Conservation (phyloP, 2,329 filamentous ascomycete species). For the Reticulascus tulasneorum region DNA sequence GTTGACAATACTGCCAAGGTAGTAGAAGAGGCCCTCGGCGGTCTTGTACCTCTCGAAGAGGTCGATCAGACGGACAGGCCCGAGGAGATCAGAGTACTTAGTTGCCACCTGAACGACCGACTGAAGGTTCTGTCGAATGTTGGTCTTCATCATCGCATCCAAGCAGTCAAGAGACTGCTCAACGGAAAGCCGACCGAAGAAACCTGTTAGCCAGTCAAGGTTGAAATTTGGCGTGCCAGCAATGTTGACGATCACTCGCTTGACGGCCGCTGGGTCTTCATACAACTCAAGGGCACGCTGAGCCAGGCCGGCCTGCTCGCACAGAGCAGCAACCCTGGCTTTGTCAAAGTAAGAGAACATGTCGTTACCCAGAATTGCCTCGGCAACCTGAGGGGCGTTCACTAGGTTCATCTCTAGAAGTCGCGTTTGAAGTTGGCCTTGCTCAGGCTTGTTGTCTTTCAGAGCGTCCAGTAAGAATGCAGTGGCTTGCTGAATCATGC, state of each 20-base stretch:
- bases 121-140: slow-evolving; percentile 95
- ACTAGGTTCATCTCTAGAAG: slow-evolving; percentile 97
- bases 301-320: slow-evolving; percentile 84
- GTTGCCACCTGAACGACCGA: slow-evolving; percentile 93
- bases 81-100: slow-evolving; percentile 95
- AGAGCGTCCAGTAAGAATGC: slow-evolving; percentile 96
- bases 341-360: slow-evolving; percentile 99
- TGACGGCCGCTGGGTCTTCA: slow-evolving; percentile 83
- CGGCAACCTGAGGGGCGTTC: slow-evolving; percentile 94
- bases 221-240: slow-evolving; percentile 79
- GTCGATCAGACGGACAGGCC: slow-evolving; percentile 81
- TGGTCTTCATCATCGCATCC: slow-evolving; percentile 92
- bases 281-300: slow-evolving; percentile 92
- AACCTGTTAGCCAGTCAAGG: slow-evolving; percentile 85
- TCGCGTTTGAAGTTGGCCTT: slow-evolving; percentile 88
- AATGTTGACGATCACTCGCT: slow-evolving; percentile 83
- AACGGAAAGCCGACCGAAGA: slow-evolving; percentile 91
- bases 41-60: slow-evolving; percentile 98
- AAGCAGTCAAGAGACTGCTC: slow-evolving; percentile 93
- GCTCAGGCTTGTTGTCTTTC: slow-evolving; percentile 91
- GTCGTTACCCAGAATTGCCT: slow-evolving; percentile 95
- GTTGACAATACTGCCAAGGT: slow-evolving; percentile 96
- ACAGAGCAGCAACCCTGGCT: slow-evolving; percentile 80
- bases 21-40: slow-evolving; percentile 95
- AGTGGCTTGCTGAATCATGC: slow-evolving; percentile 95